Base-by-base conservation (phyloP, 768 basidiomycete genomes). In the Pulveroboletus ravenelii region DNA sequence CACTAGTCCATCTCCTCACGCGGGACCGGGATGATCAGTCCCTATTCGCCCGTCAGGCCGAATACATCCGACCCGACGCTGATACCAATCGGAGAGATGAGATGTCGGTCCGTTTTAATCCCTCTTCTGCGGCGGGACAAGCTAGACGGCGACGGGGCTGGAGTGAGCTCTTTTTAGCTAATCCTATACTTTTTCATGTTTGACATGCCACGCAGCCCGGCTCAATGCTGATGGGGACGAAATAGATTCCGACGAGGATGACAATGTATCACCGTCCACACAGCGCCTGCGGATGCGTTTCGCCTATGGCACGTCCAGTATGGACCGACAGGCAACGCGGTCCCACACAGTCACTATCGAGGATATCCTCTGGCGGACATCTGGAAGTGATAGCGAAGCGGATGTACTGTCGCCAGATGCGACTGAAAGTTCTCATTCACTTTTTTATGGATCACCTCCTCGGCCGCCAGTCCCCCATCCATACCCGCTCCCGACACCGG, bases 241-340 rank as follows among this genome's bases (percentile, higher is more conserved):
- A 60, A 76, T 85, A 49, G 71, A 81, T 3, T 74, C 76, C 0
- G 80, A 80, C 17, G 81, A 82, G 57, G 83, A 85, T 52, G 78
- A 79, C 34, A 51, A 53, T 29, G 57, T 52, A 45, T 70, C 82
- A 15, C 81, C 84, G 51, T 76, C 79, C 29, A 65, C 72, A 27
- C 75, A 79, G 32, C 77, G 75, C 48, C 70, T 74, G 60, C 74
- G 78, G 10, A 59, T 78, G 66, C 66, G 64, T 8, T 55, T 62
- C 36, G 50, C 64, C 27, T 56, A 70, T 27, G 58, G 60, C 27
- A 42, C 44, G 13, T 42, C 55, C 2, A 50, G 30, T 27, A 45
- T 40, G 18, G 54, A 60, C 12, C 73, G 70, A 30, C 68, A 70
- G 15, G 53, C 63, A 51, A 57, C 57, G 43, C 65, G 58, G 45